Conservation (phyloP, 1,139 yeast species). For the Entelexis sorbosivorans region DNA sequence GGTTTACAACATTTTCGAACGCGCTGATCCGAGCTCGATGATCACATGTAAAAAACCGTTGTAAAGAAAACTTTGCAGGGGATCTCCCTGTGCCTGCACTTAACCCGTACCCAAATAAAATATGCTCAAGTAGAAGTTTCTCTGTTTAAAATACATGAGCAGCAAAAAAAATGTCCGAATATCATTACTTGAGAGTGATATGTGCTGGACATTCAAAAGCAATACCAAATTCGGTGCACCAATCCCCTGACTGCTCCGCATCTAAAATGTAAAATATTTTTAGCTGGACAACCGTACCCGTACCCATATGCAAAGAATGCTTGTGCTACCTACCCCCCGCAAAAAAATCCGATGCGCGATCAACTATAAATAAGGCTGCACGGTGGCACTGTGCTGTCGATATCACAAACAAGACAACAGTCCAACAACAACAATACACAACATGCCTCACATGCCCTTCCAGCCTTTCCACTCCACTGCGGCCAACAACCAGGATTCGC, state of each 20-base stretch:
- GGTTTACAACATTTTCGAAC: not conserved
- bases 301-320: not conserved
- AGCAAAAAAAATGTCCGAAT: not conserved
- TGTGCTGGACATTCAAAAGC: not conserved
- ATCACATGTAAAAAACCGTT: constrained; percentile 7
- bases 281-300: not conserved
- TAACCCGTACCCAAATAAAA: not conserved
- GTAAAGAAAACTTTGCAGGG: constrained; percentile 1
- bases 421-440: not conserved
- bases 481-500: not conserved
- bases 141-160: not conserved
- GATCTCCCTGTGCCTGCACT: not conserved
- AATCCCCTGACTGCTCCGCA: too few relatives aligned
- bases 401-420: not conserved
- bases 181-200: too few relatives aligned
- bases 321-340: not conserved
- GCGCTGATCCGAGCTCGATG: not conserved
- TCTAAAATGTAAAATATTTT: not conserved
- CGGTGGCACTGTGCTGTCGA: not conserved
- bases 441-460: constrained; percentile 1
- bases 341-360: not conserved
- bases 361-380: not conserved
- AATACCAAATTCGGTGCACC: too few relatives aligned
- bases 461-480: not conserved
- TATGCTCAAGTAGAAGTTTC: not conserved